A percentile compares a stretch with the other conserved stretches of the same genome.
These are phyloP conservation scores for Mrakia blollopis DNA, from an alignment of 768 basidiomycete species.

Conservation along the genomic window DNA sequence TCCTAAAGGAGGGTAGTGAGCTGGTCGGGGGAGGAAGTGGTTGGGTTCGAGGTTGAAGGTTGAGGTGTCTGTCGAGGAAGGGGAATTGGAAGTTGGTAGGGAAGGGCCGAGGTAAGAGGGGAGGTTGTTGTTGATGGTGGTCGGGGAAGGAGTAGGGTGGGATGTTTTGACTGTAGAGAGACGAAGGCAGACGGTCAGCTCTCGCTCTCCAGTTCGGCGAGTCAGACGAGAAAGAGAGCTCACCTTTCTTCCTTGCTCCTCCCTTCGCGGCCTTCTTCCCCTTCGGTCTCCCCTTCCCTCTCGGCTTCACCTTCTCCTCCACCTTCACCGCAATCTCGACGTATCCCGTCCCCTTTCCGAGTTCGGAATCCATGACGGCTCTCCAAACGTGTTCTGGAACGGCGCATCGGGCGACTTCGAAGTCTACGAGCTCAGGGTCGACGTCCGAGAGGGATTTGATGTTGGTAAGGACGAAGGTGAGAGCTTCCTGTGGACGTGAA, in stretches of 20 bases:
- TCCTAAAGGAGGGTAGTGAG: no score
- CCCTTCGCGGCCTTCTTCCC: background rate
- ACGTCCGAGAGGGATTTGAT: background rate
- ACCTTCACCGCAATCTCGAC: background rate
- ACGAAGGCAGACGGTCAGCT: background rate
- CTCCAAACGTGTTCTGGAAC: background rate
- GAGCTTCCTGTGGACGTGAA: background rate
- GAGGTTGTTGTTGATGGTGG: background rate
- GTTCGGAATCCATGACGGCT: slow-evolving; percentile 1
- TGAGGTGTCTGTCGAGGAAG: background rate
- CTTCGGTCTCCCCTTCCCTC: background rate
- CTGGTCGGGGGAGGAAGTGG: no score
- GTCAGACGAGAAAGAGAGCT: background rate
- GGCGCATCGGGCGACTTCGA: background rate
- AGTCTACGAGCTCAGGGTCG: background rate
- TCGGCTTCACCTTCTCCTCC: no score
- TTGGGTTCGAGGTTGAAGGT: no score
- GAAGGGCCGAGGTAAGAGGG: background rate
- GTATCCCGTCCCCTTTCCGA: background rate
- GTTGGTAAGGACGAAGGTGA: background rate
- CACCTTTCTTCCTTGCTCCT: background rate
- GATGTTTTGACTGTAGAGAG: background rate
- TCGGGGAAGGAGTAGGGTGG: background rate
- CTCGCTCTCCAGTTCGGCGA: background rate
- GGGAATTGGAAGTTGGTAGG: background rate